Conservation (phyloP, 768 basidiomycete genomes). For the Phlebiopsis flavidoalba region DNA sequence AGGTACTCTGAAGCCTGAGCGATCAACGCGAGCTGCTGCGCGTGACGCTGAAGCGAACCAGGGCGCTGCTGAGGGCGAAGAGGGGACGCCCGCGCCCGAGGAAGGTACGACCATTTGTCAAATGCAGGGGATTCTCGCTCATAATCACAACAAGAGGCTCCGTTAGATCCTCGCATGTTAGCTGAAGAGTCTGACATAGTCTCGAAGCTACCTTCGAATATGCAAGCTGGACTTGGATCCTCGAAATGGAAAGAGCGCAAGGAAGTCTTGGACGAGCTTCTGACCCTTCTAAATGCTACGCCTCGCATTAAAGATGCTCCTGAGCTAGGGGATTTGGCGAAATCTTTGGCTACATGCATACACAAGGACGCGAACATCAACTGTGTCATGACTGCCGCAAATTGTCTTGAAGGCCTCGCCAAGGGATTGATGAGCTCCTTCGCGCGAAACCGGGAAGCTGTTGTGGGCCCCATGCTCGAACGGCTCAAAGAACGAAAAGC, state of each 20-base stretch:
- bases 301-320: constrained; percentile 77
- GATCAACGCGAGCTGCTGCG: constrained; percentile 71
- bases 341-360: constrained; percentile 74
- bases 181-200: constrained; percentile 80
- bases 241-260: constrained; percentile 99
- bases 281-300: constrained; percentile 59
- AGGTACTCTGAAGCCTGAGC: constrained; percentile 72
- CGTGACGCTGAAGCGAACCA: constrained; percentile 57
- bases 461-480: constrained; percentile 78
- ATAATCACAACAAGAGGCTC: constrained; percentile 36
- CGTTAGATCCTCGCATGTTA: constrained; percentile 72
- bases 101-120: constrained; percentile 39
- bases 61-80: constrained; percentile 33
- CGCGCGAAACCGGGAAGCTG: constrained; percentile 62
- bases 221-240: constrained; percentile 74
- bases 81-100: constrained; percentile 27
- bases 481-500: constrained; percentile 92
- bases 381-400: constrained; percentile 87
- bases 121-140: not conserved
- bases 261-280: constrained; percentile 81
- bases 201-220: constrained; percentile 65
- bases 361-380: constrained; percentile 91
- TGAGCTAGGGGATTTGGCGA: constrained; percentile 71
- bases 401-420: constrained; percentile 80
- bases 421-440: constrained; percentile 76